Conservation (phyloP, 768 basidiomycete genomes). For the Pholiota microspora region DNA sequence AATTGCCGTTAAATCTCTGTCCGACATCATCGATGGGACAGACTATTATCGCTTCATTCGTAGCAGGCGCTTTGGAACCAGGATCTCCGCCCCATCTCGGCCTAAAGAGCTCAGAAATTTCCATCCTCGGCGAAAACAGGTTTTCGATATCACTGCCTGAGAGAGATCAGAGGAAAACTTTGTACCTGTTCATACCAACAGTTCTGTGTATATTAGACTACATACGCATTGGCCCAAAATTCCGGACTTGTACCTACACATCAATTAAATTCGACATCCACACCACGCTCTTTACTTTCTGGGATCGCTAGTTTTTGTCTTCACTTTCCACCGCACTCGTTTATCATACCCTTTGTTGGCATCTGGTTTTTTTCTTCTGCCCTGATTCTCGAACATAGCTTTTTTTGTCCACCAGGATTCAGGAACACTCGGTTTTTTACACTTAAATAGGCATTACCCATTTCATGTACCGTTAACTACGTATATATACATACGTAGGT, state of each 20-base stretch:
- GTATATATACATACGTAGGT: conserved; percentile 8
- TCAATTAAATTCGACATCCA: conserved; percentile 14
- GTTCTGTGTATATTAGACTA: conserved; percentile 16
- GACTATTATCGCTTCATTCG: conserved; percentile 31
- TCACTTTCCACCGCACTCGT: conserved; percentile 14
- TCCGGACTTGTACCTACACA: conserved; percentile 19
- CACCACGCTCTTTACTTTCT: conserved; percentile 18
- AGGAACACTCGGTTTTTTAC: background rate
- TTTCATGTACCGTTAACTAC: conserved; percentile 6
- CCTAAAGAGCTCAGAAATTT: conserved; percentile 28
- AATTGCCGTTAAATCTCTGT: conserved; percentile 19
- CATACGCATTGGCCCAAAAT: conserved; percentile 13
- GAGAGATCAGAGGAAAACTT: conserved; percentile 1
- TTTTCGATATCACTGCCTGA: conserved; percentile 23
- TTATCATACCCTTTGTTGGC: conserved; percentile 11
- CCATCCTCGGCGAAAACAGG: conserved; percentile 28
- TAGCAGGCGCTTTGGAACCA: conserved; percentile 36
- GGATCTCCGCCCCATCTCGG: conserved; percentile 42
- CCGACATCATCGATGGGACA: conserved; percentile 27
- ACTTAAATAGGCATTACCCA: background rate
- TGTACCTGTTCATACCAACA: conserved; percentile 8
- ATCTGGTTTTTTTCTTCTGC: background rate
- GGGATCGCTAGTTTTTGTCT: conserved; percentile 5
- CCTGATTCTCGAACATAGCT: conserved; percentile 1
- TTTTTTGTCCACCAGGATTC: conserved; percentile 6